phyloP scores from a whole-genome alignment of 176 grass and related monocot species.

The Pontederia crassipes region DNA sequence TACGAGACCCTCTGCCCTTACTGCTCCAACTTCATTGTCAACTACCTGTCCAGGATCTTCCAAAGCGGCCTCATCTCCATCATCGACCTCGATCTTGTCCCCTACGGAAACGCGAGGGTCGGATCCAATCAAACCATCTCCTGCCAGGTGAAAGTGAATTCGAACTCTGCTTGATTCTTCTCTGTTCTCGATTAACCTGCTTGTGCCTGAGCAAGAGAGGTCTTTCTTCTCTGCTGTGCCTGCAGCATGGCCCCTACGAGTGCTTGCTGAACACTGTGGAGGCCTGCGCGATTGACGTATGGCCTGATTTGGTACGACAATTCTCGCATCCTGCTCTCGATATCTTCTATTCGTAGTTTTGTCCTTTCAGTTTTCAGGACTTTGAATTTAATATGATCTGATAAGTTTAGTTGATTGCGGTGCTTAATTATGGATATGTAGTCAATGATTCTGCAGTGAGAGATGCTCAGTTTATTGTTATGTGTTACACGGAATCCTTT shows the following conservation, averaged over 20 bases:
- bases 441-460: no score
- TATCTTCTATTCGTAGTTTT: no score
- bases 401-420: no score
- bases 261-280: slow-evolving; percentile 78
- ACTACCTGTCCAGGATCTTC: slow-evolving; percentile 56
- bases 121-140: slow-evolving; percentile 45
- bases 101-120: slow-evolving; percentile 63
- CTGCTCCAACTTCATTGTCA: slow-evolving; percentile 64
- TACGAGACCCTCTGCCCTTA: slow-evolving; percentile 85
- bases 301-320: slow-evolving; percentile 63
- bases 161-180: not conserved
- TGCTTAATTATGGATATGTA: no score
- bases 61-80: slow-evolving; percentile 43
- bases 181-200: not conserved
- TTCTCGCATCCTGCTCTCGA: not conserved
- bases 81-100: slow-evolving; percentile 57
- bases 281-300: slow-evolving; percentile 67
- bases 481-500: no score
- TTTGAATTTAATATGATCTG: no score
- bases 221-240: slow-evolving; percentile 2
- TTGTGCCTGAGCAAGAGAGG: no score
- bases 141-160: slow-evolving; percentile 37
- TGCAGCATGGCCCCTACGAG: slow-evolving; percentile 75
- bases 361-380: no score
- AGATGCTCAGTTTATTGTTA: no score